Percentiles rank a stretch among this genome's conserved stretches.
Evolutionary conservation across 2,329 filamentous ascomycete genomes (phyloP).

Genomic region (Gliomastix tumulicola): DNA sequence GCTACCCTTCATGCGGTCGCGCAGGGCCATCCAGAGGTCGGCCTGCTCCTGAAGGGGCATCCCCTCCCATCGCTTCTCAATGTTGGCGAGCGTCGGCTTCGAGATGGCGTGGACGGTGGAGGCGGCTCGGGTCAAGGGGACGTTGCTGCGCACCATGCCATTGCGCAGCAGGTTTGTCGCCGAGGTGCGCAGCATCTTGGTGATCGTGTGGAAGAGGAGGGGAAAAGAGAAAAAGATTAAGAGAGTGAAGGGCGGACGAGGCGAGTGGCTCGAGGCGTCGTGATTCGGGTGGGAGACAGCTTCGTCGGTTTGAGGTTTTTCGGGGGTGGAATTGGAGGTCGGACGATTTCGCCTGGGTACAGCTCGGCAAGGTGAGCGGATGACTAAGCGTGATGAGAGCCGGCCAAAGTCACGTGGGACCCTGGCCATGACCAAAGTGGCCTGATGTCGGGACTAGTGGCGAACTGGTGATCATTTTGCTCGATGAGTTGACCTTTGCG

Average conservation of each 20-base stretch:
- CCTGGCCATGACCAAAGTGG: conserved; percentile 1
- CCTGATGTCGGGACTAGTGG: conserved; percentile 2
- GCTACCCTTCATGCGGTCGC: conserved; percentile 97
- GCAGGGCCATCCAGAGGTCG: conserved; percentile 95
- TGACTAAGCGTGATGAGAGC: no score
- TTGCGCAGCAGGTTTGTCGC: conserved; percentile 46
- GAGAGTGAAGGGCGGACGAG: neutral
- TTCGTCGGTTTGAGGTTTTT: conserved; percentile 3
- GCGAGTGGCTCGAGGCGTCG: conserved; percentile 1
- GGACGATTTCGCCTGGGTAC: conserved; percentile 3
- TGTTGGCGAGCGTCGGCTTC: conserved; percentile 94
- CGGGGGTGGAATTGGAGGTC: conserved; percentile 1
- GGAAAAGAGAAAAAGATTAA: neutral
- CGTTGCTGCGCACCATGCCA: conserved; percentile 35
- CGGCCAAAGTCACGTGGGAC: conserved; percentile 3
- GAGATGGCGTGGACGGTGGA: conserved; percentile 78
- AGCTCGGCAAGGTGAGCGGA: conserved; percentile 3
- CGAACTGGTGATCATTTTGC: no score
- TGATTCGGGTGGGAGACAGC: neutral
- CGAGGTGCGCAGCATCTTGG: conserved; percentile 41
- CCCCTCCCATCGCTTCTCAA: conserved; percentile 98
- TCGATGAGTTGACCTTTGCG: no score
- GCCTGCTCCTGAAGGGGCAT: conserved; percentile 99
- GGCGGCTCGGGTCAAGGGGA: conserved; percentile 38
- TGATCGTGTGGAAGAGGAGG: neutral